Evolutionary conservation across 352 stramenopile genomes (phyloP).

Genomic region (Peronosclerospora sorghi): DNA sequence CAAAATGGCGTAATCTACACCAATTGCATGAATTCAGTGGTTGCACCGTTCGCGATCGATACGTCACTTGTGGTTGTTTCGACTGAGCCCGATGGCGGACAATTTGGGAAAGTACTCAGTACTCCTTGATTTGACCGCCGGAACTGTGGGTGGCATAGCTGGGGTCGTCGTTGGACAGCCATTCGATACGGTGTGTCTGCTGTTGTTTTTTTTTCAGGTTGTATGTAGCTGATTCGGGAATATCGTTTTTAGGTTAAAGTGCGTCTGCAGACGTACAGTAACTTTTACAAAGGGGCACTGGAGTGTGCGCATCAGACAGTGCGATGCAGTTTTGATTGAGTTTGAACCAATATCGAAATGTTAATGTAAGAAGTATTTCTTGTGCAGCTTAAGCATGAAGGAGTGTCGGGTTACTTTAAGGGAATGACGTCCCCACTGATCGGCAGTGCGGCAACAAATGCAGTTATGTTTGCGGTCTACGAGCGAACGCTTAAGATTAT

Average conservation of each 20-base stretch:
- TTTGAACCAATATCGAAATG: background rate
- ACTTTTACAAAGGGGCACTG: constrained; percentile 40
- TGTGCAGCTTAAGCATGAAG: constrained; percentile 47
- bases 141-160: constrained; percentile 35
- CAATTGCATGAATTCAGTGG: too few species aligned
- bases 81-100: constrained; percentile 14
- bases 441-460: constrained; percentile 76
- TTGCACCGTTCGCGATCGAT: too few species aligned
- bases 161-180: constrained; percentile 49
- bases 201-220: background rate
- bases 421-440: constrained; percentile 73
- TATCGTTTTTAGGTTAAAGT: constrained; percentile 36
- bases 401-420: constrained; percentile 73
- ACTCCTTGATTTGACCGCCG: constrained; percentile 33
- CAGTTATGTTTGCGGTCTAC: constrained; percentile 79
- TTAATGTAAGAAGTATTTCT: background rate
- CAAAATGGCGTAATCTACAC: background rate
- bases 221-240: background rate
- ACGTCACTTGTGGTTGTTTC: too few species aligned
- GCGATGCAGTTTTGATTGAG: background rate
- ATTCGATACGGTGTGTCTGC: constrained; percentile 36
- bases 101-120: constrained; percentile 25
- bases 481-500: constrained; percentile 58
- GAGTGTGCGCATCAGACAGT: constrained; percentile 39
- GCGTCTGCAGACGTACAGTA: constrained; percentile 41